Evolutionary conservation across 2,329 filamentous ascomycete genomes (phyloP), one percentile per base, ranked within the genome.

Genomic region (Pyrenochaeta sp.): DNA sequence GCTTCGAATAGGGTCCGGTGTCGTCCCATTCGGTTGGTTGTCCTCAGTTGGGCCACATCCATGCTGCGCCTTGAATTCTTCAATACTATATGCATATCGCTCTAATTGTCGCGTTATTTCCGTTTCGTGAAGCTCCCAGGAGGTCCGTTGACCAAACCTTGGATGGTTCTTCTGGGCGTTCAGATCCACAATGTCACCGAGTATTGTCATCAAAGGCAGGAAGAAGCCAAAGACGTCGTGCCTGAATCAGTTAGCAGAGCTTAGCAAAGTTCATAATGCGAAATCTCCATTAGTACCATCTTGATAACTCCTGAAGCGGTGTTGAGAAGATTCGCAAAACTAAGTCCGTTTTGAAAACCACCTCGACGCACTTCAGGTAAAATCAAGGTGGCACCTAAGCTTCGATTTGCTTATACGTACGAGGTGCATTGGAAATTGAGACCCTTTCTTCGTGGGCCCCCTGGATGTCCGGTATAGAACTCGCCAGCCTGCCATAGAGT

Each of bases 201-300:
- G 83, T 49, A 97, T 96, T 1, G 92, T 91, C 93, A 97, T 97
- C 44, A 97, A 78, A 1, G 93, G 93, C 27, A 96, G 77, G 78
- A 97, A 97, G 74, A 92, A 96, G 43, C 92, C 92, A 71, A 94
- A 97, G 68, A 97, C 91, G 75, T 91, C 90, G 75, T 95, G 91
- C 20, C 58, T 60, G 20, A 21, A 36, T 20, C 7, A 18, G 43
- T 60, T 30, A 60, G 58, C 42, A 40, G 21, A n/a, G 35, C 27
- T 20, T 17, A 33, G 32, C 7, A 11, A 42, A 9, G 17, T 3
- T 43, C 17, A 23, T 12, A 21, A 12, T 10, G 36, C 27, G 10
- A 40, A 40, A 45, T 18, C 17, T 23, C 20, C 4, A 39, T 7
- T 14, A 39, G 20, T 20, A 10, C 15, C 12, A 39, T 21, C 36